Conservation (phyloP, 352 stramenopile species). For the Aphanomyces cochlioides region DNA sequence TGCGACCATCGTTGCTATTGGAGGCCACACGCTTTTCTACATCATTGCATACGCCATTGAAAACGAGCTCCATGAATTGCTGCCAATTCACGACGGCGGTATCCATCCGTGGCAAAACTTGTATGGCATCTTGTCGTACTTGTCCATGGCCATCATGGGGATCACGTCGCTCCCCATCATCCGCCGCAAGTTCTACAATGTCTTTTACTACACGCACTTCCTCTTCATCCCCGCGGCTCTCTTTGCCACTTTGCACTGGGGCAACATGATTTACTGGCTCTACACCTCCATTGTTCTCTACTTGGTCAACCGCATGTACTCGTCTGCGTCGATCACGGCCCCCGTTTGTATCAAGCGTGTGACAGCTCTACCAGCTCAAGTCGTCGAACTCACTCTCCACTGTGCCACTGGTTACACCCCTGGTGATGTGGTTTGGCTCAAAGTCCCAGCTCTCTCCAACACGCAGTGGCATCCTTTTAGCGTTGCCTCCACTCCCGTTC, state of each 20-base stretch:
- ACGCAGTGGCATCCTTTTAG: conserved; percentile 38
- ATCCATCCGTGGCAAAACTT: conserved; percentile 46
- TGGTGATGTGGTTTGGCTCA: conserved; percentile 63
- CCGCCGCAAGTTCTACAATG: conserved; percentile 42
- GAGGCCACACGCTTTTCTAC: conserved; percentile 36
- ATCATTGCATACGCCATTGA: too few relatives aligned
- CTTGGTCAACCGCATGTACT: conserved; percentile 38
- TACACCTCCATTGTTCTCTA: conserved; percentile 39
- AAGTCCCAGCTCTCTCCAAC: conserved; percentile 53
- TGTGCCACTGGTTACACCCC: conserved; percentile 55
- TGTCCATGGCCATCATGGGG: conserved; percentile 42
- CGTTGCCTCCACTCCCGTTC: conserved; percentile 34
- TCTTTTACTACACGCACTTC: conserved; percentile 49
- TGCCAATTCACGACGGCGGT: conserved; percentile 31
- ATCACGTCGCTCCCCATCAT: conserved; percentile 39
- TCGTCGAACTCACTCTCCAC: conserved; percentile 43
- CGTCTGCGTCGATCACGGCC: conserved; percentile 31
- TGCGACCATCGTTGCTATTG: conserved; percentile 53
- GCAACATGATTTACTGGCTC: conserved; percentile 48
- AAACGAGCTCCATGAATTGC: too few relatives aligned
- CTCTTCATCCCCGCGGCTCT: conserved; percentile 39
- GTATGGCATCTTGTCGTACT: conserved; percentile 41
- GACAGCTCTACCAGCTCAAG: too few relatives aligned
- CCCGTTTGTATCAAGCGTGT: too few relatives aligned
- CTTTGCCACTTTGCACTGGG: conserved; percentile 43